Base-by-base conservation (phyloP, 257 asterid genomes). In the Petunia secreta region DNA sequence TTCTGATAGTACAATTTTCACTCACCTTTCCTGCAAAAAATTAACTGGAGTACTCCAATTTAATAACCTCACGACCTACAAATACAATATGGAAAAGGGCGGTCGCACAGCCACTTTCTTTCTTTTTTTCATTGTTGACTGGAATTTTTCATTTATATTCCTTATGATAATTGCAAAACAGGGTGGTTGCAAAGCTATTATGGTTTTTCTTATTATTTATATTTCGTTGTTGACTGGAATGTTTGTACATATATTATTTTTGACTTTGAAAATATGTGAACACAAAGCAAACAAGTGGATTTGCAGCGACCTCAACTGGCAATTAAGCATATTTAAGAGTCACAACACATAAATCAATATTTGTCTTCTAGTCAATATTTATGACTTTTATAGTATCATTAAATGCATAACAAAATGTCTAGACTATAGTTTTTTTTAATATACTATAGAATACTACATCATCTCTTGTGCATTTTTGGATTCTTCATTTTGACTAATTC, bases 321-420 rank as follows among this genome's bases (percentile, higher is more conserved):
- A 44, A 44, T 44, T 46, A 25, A 25, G 25, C 25, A 44, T 69
- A 69, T 46, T 71, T 71, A 11, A 9, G 44, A 71, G 34, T 71
- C 77, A 25, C 41, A 71, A 46, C 44, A 46, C 60, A 34, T 71
- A 25, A 25, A 71, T 71, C 10, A 46, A 25, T 58, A 69, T 69
- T 37, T 1, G 4, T 38, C 39, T 64, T 64, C 25, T 16, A 44
- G 16, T 69, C 25, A 44, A 64, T 4, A 1, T 4, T 16, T 46
- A 15, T 43, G 8, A 16, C 44, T 4, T 68, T 68, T 44, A 16
- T 16, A 66, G 13, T 38, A 37, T 66, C 37, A 67, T 16, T 44
- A 9, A 71, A 71, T 71, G 58, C 58, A 44, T 69, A 25, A 63
- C 11, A 75, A 75, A 44, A 11, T 13, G 8, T 53, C 41, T n/a